Evolutionary conservation across 2,329 filamentous ascomycete species (phyloP).

Genomic region (Grosmannia clavigera): DNA sequence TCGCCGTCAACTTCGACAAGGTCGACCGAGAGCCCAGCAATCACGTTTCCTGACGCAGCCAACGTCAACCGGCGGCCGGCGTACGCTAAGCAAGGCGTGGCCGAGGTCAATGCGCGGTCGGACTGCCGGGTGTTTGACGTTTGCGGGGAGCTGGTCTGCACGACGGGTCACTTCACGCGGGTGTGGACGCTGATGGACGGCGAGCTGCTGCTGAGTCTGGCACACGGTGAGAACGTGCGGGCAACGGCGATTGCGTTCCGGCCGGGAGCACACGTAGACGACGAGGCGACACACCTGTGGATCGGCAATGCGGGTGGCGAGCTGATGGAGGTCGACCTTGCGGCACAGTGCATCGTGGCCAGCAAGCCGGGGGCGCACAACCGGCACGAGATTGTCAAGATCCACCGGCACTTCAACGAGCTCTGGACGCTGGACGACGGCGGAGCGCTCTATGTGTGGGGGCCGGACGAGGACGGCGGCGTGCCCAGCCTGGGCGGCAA

Average conservation of each 20-base stretch:
- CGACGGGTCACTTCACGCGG: constrained; percentile 73
- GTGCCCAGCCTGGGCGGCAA: constrained; percentile 62
- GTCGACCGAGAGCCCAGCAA: neutral
- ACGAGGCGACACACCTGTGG: constrained; percentile 77
- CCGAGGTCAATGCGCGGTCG: constrained; percentile 71
- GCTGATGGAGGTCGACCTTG: constrained; percentile 76
- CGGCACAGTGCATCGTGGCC: constrained; percentile 55
- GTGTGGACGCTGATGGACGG: constrained; percentile 81
- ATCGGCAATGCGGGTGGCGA: constrained; percentile 83
- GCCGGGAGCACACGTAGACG: constrained; percentile 60
- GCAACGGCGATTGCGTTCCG: constrained; percentile 77
- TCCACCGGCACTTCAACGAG: constrained; percentile 75
- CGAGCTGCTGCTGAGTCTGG: constrained; percentile 66
- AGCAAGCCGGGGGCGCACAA: constrained; percentile 63
- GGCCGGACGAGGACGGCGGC: constrained; percentile 51
- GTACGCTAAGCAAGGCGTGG: constrained; percentile 55
- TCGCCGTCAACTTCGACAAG: neutral
- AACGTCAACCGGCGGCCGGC: constrained; percentile 77
- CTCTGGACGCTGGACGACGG: constrained; percentile 91
- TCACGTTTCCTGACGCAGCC: constrained; percentile 64
- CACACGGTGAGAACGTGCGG: constrained; percentile 75
- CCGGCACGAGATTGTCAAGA: constrained; percentile 67
- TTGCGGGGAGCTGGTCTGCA: constrained; percentile 78
- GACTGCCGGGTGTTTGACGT: constrained; percentile 79
- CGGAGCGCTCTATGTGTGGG: constrained; percentile 80